phyloP scores from a whole-genome alignment of 768 basidiomycete genomes.

The Calocybe indica region DNA sequence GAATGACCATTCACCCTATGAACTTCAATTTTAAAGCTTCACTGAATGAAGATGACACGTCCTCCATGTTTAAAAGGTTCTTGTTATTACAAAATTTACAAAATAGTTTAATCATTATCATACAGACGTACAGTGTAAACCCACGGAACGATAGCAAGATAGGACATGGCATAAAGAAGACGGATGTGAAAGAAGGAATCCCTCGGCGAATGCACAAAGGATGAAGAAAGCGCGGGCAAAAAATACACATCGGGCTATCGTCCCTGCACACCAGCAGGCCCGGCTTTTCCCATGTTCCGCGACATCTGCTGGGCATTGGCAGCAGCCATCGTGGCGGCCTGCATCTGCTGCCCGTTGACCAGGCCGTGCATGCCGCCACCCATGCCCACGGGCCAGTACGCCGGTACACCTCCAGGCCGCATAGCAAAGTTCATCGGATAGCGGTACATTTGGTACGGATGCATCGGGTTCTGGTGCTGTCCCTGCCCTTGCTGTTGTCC shows the following conservation, averaged over 20 bases:
- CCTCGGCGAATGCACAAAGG: not conserved
- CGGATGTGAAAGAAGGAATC: too few relatives aligned
- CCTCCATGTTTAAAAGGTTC: too few relatives aligned
- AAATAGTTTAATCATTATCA: too few relatives aligned
- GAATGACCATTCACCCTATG: too few relatives aligned
- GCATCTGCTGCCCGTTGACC: not conserved
- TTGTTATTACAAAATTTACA: too few relatives aligned
- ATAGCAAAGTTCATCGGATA: slow-evolving; percentile 9
- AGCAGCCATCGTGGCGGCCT: not conserved
- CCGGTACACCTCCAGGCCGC: slow-evolving; percentile 3
- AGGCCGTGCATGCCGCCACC: too few relatives aligned
- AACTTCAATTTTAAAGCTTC: too few relatives aligned
- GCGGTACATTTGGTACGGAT: slow-evolving; percentile 14
- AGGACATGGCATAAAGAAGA: too few relatives aligned
- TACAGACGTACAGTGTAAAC: too few relatives aligned
- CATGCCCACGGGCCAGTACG: slow-evolving; percentile 2
- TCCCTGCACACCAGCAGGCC: slow-evolving; percentile 9
- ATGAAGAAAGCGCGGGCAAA: not conserved
- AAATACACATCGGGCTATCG: not conserved
- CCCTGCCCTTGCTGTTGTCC: slow-evolving; percentile 8
- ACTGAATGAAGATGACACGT: too few relatives aligned
- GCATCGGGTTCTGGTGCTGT: slow-evolving; percentile 11
- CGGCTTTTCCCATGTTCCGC: slow-evolving; percentile 1
- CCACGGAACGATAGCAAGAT: too few relatives aligned
- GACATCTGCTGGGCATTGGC: slow-evolving; percentile 6